phyloP scores from a whole-genome alignment of 768 basidiomycete species.

The Suillus occidentalis region DNA sequence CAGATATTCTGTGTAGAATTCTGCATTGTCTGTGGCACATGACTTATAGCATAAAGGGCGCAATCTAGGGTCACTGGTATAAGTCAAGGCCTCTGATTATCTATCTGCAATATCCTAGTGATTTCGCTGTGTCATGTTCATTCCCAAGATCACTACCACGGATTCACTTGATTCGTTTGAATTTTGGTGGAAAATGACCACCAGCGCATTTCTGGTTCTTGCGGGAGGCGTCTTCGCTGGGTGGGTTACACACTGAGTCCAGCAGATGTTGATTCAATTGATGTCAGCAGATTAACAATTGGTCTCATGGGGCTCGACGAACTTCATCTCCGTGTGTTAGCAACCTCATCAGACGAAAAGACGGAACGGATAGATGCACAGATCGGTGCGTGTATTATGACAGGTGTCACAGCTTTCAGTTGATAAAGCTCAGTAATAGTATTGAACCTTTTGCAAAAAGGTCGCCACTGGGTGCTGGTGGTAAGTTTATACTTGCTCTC shows the following conservation, averaged over 20 bases:
- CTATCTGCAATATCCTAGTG: background rate
- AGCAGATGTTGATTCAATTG: background rate
- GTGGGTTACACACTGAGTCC: slow-evolving; percentile 40
- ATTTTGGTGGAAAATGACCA: slow-evolving; percentile 72
- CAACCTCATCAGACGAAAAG: slow-evolving; percentile 72
- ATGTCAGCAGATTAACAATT: slow-evolving; percentile 67
- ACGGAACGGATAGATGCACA: slow-evolving; percentile 67
- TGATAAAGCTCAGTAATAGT: slow-evolving; percentile 40
- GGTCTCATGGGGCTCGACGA: slow-evolving; percentile 95
- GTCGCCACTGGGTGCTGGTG: slow-evolving; percentile 93
- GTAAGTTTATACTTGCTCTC: slow-evolving; percentile 43
- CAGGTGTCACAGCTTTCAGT: slow-evolving; percentile 2
- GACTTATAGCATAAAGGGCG: background rate
- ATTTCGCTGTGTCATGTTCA: background rate
- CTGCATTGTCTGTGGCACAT: background rate
- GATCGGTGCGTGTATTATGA: slow-evolving; percentile 50
- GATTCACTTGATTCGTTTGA: slow-evolving; percentile 51
- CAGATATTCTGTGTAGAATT: background rate
- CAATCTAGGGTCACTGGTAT: background rate
- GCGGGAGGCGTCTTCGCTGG: slow-evolving; percentile 92
- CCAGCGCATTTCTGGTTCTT: slow-evolving; percentile 72
- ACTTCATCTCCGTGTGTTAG: slow-evolving; percentile 83
- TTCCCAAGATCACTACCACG: slow-evolving; percentile 8
- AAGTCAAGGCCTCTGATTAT: background rate
- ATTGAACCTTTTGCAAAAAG: slow-evolving; percentile 54